Conservation (phyloP, 495 filamentous ascomycete genomes). For the Penicillium crystallinum region DNA sequence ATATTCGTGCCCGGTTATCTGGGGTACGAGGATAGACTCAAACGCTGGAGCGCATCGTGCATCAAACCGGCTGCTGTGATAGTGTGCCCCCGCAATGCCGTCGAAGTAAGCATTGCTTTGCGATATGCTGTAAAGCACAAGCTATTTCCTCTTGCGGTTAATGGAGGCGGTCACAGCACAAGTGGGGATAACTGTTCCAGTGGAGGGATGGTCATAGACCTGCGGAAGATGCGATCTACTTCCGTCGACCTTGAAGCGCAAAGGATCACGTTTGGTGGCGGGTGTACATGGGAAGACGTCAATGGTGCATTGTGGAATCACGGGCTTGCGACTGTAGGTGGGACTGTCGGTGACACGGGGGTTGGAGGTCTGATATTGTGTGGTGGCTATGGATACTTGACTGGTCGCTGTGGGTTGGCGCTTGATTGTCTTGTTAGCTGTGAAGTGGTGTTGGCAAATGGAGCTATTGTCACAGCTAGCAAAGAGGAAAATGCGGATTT, state of each 20-base stretch:
- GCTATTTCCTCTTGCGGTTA: not conserved
- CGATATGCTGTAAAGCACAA: not conserved
- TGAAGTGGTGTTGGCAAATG: slow-evolving; percentile 43
- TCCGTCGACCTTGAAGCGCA: slow-evolving; percentile 31
- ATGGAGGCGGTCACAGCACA: slow-evolving; percentile 1
- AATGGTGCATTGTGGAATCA: slow-evolving; percentile 38
- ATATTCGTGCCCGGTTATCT: not conserved
- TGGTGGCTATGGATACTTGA: slow-evolving; percentile 48
- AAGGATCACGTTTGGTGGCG: slow-evolving; percentile 42
- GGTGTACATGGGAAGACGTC: slow-evolving; percentile 45
- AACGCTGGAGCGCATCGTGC: not conserved
- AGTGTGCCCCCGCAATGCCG: not conserved
- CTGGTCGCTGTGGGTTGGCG: slow-evolving; percentile 38
- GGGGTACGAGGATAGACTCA: not conserved
- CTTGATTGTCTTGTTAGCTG: slow-evolving; percentile 44
- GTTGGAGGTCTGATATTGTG: slow-evolving; percentile 50
- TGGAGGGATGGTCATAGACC: slow-evolving; percentile 43
- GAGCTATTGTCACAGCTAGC: slow-evolving; percentile 28
- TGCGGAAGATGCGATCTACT: slow-evolving; percentile 37
- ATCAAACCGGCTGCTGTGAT: not conserved
- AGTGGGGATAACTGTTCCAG: not conserved
- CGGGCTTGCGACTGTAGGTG: slow-evolving; percentile 48
- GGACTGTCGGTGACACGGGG: slow-evolving; percentile 51
- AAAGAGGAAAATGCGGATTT: slow-evolving; percentile 32
- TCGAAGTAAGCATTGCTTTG: slow-evolving; percentile 1